These are phyloP conservation scores for Plenodomus biglobosus DNA, from an alignment of 2,329 filamentous ascomycete species.

Conservation along the genomic window DNA sequence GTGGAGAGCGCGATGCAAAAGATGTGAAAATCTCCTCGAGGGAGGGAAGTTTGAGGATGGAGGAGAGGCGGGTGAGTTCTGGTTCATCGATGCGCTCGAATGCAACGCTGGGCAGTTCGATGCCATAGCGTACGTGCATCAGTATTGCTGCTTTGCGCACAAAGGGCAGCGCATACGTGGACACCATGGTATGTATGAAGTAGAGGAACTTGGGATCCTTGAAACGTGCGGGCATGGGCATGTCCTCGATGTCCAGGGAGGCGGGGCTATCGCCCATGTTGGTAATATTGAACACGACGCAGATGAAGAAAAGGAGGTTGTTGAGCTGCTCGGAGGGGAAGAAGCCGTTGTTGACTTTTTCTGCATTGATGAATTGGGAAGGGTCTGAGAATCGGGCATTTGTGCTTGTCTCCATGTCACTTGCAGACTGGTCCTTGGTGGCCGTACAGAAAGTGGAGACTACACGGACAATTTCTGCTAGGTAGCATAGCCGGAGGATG, in stretches of 20 bases:
- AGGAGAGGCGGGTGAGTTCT: conserved; percentile 80
- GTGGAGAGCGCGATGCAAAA: conserved; percentile 44
- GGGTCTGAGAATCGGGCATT: conserved; percentile 13
- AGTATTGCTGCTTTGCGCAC: conserved; percentile 82
- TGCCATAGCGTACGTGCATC: conserved; percentile 82
- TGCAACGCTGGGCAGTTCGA: conserved; percentile 75
- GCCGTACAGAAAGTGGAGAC: conserved; percentile 56
- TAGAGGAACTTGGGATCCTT: conserved; percentile 37
- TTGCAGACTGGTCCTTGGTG: conserved; percentile 6
- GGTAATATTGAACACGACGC: conserved; percentile 34
- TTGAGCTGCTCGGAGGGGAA: conserved; percentile 33
- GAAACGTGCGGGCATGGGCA: conserved; percentile 26
- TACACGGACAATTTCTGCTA: conserved; percentile 87
- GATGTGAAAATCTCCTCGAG: conserved; percentile 76
- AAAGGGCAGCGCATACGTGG: conserved; percentile 86
- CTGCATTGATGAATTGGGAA: conserved; percentile 30
- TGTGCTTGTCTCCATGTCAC: conserved; percentile 3
- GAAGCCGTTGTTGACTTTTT: conserved; percentile 24
- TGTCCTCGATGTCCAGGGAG: conserved; percentile 28
- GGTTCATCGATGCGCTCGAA: conserved; percentile 61
- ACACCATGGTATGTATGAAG: conserved; percentile 53
- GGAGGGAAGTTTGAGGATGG: conserved; percentile 71
- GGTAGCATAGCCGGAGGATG: conserved; percentile 80
- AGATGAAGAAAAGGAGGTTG: conserved; percentile 36
- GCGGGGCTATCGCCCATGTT: conserved; percentile 26